Percentiles rank a stretch among this genome's conserved stretches.
Evolutionary conservation across 179 eudicot species (phyloP).

Genomic region (Gypsophila paniculata): DNA sequence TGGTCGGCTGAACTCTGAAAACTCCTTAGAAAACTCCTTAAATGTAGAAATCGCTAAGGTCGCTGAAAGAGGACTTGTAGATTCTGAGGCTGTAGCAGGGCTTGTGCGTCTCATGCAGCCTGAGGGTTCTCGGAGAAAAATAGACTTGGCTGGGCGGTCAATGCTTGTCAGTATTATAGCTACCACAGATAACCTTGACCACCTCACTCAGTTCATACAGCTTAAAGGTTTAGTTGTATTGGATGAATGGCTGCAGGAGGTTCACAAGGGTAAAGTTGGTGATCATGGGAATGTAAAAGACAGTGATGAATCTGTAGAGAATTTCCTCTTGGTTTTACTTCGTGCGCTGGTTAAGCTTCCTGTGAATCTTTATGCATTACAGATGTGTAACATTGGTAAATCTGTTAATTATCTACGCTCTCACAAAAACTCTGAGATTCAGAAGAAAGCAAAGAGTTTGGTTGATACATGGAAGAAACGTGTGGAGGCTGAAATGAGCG

Average conservation of each 20-base stretch:
- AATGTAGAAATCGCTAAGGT: slow-evolving; percentile 36
- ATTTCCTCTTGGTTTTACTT: slow-evolving; percentile 39
- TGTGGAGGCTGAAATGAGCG: slow-evolving; percentile 42
- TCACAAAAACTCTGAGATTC: slow-evolving; percentile 39
- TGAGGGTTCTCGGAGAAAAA: slow-evolving; percentile 35
- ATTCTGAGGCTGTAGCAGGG: slow-evolving; percentile 37
- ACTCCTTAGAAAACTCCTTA: slow-evolving; percentile 25
- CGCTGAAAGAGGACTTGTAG: slow-evolving; percentile 34
- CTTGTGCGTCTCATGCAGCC: slow-evolving; percentile 40
- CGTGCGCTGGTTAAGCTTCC: slow-evolving; percentile 49
- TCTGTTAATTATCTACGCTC: slow-evolving; percentile 41
- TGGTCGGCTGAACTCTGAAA: slow-evolving; percentile 29
- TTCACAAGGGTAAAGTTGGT: slow-evolving; percentile 39
- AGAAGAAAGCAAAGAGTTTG: slow-evolving; percentile 43
- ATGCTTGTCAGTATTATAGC: slow-evolving; percentile 41
- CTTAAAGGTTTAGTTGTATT: slow-evolving; percentile 38
- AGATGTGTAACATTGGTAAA: slow-evolving; percentile 44
- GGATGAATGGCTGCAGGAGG: slow-evolving; percentile 48
- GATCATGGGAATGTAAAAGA: slow-evolving; percentile 26
- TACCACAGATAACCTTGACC: slow-evolving; percentile 40
- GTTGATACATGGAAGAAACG: slow-evolving; percentile 48
- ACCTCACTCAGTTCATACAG: slow-evolving; percentile 42
- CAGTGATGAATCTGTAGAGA: slow-evolving; percentile 36
- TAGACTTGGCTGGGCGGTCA: slow-evolving; percentile 33
- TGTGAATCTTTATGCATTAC: slow-evolving; percentile 40